A percentile compares a stretch with the other conserved stretches of the same genome.
phyloP scores from a whole-genome alignment of 192 early-diverging fungal species.

The Gryganskiella cystojenkinii region DNA sequence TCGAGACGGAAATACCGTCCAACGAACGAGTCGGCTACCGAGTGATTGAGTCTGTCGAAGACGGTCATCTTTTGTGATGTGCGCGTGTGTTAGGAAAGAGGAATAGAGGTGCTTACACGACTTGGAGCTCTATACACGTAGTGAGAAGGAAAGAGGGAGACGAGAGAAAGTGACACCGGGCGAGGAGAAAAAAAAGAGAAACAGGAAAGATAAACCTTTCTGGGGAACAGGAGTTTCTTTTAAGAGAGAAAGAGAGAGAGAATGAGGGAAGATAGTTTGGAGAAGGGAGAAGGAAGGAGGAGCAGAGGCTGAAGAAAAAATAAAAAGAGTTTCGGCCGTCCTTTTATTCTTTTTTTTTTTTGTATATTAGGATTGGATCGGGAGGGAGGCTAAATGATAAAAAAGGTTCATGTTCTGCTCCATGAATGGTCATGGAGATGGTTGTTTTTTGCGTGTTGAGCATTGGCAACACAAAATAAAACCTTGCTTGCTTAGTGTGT shows the following conservation, averaged over 20 bases:
- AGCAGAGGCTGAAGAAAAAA: constrained; percentile 6
- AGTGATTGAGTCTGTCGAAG: constrained; percentile 38
- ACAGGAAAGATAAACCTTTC: background rate
- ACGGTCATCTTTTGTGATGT: constrained; percentile 16
- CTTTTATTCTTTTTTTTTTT: too few relatives aligned
- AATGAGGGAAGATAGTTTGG: background rate
- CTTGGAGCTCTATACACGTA: background rate
- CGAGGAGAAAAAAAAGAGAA: background rate
- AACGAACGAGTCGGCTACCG: constrained; percentile 58
- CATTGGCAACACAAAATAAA: too few relatives aligned
- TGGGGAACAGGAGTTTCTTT: background rate
- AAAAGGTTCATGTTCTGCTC: too few relatives aligned
- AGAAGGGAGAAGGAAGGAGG: background rate
- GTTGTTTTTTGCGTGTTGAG: too few relatives aligned
- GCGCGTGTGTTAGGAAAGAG: background rate
- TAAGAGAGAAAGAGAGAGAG: too few relatives aligned
- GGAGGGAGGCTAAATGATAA: too few relatives aligned
- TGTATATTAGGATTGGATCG: too few relatives aligned
- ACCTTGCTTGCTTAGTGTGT: too few relatives aligned
- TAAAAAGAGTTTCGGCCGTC: background rate
- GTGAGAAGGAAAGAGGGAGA: background rate
- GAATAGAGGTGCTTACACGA: background rate
- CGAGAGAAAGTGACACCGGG: background rate
- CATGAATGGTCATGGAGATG: too few relatives aligned
- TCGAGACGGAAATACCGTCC: constrained; percentile 67